phyloP scores from a whole-genome alignment of 768 basidiomycete species.

The Roridomyces roridus region DNA sequence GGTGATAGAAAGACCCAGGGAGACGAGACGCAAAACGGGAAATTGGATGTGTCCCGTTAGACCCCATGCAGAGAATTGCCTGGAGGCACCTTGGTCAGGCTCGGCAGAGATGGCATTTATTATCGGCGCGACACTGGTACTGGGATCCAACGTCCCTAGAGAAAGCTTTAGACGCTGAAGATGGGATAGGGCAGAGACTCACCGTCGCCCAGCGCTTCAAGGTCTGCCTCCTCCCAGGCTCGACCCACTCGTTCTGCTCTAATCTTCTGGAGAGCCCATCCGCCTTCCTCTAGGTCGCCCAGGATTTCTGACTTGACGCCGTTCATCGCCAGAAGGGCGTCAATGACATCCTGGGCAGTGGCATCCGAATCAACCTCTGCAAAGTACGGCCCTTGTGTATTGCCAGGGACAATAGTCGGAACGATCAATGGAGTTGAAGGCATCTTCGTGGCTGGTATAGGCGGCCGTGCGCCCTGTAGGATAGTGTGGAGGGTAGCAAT shows the following conservation, averaged over 20 bases:
- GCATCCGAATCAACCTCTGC: slow-evolving; percentile 60
- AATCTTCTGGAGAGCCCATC: slow-evolving; percentile 76
- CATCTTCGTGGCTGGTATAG: slow-evolving; percentile 36
- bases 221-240: slow-evolving; percentile 74
- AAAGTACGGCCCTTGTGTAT: slow-evolving; percentile 58
- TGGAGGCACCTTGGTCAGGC: slow-evolving; percentile 31
- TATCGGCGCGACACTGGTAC: slow-evolving; percentile 56
- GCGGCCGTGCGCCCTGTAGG: not conserved
- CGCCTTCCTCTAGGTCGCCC: slow-evolving; percentile 59
- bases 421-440: slow-evolving; percentile 54
- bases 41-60: slow-evolving; percentile 71
- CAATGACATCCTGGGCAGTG: slow-evolving; percentile 65
- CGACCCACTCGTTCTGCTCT: slow-evolving; percentile 63
- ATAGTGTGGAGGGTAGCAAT: too few relatives aligned
- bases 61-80: slow-evolving; percentile 74
- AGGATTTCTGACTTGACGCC: slow-evolving; percentile 61
- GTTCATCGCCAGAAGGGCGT: slow-evolving; percentile 50
- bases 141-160: slow-evolving; percentile 56
- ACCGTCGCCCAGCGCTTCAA: slow-evolving; percentile 72
- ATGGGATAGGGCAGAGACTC: slow-evolving; percentile 12
- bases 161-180: not conserved
- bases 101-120: slow-evolving; percentile 46
- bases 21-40: slow-evolving; percentile 74
- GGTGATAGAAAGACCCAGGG: slow-evolving; percentile 58
- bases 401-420: slow-evolving; percentile 64